A percentile compares a stretch with the other conserved stretches of the same genome.
phyloP scores from a whole-genome alignment of 371 early-diverging fungal species.

The Lichtheimia hyalospora region DNA sequence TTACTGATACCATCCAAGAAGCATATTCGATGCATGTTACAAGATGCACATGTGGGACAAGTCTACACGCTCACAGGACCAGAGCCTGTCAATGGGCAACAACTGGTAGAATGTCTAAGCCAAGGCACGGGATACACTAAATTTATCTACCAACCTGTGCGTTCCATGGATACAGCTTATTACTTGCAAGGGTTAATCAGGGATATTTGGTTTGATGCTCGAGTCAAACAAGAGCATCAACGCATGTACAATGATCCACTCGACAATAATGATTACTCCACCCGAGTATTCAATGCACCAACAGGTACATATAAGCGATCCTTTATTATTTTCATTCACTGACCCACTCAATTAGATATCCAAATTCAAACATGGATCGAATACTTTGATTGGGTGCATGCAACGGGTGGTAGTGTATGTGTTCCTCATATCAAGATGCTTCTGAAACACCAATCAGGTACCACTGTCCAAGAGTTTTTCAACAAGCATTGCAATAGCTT shows the following conservation, averaged over 20 bases:
- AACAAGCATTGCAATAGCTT: slow-evolving; percentile 37
- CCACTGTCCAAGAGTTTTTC: slow-evolving; percentile 29
- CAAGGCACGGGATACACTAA: slow-evolving; percentile 24
- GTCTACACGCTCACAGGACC: slow-evolving; percentile 42
- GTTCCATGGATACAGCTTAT: slow-evolving; percentile 34
- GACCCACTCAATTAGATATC: slow-evolving; percentile 14
- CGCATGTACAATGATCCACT: slow-evolving; percentile 24
- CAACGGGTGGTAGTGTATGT: slow-evolving; percentile 29
- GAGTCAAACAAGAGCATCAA: slow-evolving; percentile 34
- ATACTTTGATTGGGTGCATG: slow-evolving; percentile 44
- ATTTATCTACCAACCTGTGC: slow-evolving; percentile 18
- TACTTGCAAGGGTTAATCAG: slow-evolving; percentile 27
- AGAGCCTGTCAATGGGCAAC: slow-evolving; percentile 26
- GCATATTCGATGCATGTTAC: slow-evolving; percentile 1
- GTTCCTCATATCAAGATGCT: slow-evolving; percentile 29
- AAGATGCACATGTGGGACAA: slow-evolving; percentile 32
- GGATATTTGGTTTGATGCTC: slow-evolving; percentile 46
- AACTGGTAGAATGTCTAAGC: slow-evolving; percentile 21
- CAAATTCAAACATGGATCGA: slow-evolving; percentile 34
- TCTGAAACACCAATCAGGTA: slow-evolving; percentile 15
- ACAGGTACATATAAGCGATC: slow-evolving; percentile 16
- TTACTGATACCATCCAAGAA: slow-evolving; percentile 8
- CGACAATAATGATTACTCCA: slow-evolving; percentile 18
- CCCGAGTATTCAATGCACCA: slow-evolving; percentile 26
- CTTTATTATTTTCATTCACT: neutral